These are phyloP conservation scores for Myxozyma melibiosi DNA, from an alignment of 805 yeast species.

Conservation along the genomic window DNA sequence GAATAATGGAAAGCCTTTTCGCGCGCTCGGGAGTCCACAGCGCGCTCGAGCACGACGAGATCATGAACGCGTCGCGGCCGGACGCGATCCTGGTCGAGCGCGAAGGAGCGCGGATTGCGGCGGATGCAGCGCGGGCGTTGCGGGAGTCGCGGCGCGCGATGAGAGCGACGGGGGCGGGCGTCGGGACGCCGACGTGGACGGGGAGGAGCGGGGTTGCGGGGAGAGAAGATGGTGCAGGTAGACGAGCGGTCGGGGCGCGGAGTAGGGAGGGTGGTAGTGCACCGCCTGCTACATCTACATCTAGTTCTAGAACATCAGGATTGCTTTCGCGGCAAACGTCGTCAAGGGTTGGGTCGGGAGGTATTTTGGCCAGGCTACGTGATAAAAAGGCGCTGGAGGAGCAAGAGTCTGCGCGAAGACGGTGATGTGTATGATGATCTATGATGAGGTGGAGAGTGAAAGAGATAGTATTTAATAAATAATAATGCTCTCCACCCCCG, in stretches of 20 bases:
- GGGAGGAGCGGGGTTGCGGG: conserved; percentile 72
- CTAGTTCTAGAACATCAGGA: not conserved
- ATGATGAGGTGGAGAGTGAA: no score
- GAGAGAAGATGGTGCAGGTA: not conserved
- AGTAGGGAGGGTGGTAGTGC: no score
- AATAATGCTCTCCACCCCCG: no score
- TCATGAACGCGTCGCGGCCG: conserved; percentile 59
- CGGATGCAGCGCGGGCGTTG: conserved; percentile 62
- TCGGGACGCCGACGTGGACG: conserved; percentile 96
- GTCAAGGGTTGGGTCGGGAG: not conserved
- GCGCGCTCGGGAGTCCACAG: conserved; percentile 72
- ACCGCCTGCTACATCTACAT: no score
- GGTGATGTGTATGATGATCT: not conserved
- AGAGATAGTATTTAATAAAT: no score
- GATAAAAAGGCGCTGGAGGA: conserved; percentile 3
- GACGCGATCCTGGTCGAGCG: conserved; percentile 58
- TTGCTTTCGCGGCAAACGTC: not conserved
- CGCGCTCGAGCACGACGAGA: conserved; percentile 75
- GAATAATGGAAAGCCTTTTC: conserved; percentile 75
- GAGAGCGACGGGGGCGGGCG: conserved; percentile 45
- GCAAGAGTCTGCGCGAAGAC: not conserved
- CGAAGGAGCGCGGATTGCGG: conserved; percentile 64
- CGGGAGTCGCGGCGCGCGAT: conserved; percentile 61
- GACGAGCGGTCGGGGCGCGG: no score
- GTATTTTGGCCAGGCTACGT: conserved; percentile 1